A percentile compares a stretch with the other conserved stretches of the same genome.
Conservation (phyloP, 1,284 basidiomycete genomes). For the Golubevia sp. region DNA sequence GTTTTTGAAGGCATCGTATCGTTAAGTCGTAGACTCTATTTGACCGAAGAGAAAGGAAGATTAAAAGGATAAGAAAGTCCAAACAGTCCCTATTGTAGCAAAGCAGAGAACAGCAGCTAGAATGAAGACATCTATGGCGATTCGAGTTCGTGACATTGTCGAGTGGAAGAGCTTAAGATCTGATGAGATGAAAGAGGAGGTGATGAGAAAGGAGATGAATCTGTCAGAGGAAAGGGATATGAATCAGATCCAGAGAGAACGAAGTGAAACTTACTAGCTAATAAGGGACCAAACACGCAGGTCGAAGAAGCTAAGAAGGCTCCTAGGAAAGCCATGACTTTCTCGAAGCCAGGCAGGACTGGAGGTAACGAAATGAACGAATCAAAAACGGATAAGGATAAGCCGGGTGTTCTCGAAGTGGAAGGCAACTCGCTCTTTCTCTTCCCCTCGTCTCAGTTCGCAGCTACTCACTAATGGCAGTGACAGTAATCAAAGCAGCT, state of each 20-base stretch:
- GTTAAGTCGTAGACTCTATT: too few species aligned
- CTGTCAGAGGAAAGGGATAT: neutral
- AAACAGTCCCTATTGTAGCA: conserved; percentile 39
- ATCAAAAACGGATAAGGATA: neutral
- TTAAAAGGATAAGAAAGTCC: conserved; percentile 31
- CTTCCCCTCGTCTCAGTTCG: neutral
- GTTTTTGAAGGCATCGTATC: too few species aligned
- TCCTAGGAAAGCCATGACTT: conserved; percentile 87
- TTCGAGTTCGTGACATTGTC: conserved; percentile 21
- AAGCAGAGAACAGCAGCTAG: conserved; percentile 31
- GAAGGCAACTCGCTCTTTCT: too few species aligned
- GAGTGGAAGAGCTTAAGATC: conserved; percentile 29
- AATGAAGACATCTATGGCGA: conserved; percentile 30
- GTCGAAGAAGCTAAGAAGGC: conserved; percentile 34
- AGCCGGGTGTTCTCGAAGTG: too few species aligned
- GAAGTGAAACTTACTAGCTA: conserved; percentile 19
- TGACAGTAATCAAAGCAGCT: conserved; percentile 32
- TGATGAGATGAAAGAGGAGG: neutral
- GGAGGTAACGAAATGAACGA: neutral
- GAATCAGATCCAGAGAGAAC: neutral
- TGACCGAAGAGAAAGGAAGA: too few species aligned
- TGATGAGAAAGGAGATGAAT: neutral
- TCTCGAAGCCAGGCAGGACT: conserved; percentile 80
- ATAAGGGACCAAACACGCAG: conserved; percentile 51
- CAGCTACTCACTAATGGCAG: conserved; percentile 29